Percentiles rank a stretch among this genome's conserved stretches.
Conservation (phyloP, 495 filamentous ascomycete genomes). For the Talaromyces ruber region DNA sequence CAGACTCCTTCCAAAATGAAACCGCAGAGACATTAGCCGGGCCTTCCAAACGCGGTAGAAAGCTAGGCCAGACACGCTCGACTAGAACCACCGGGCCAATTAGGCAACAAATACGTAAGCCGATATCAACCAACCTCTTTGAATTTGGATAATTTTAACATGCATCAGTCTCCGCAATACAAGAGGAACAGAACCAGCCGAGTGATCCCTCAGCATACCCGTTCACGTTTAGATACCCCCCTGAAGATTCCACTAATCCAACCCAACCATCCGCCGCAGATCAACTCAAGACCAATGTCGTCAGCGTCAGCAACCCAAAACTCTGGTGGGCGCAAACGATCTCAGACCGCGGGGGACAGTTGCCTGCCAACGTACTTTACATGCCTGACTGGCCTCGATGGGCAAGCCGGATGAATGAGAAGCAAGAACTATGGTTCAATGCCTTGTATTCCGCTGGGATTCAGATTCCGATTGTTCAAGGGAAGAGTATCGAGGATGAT, state of each 20-base stretch:
- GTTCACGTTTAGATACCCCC: not conserved
- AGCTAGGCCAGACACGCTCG: not conserved
- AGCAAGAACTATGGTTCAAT: not conserved
- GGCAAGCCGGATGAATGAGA: not conserved
- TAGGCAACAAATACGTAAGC: not conserved
- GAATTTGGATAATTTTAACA: not conserved
- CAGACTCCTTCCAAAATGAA: not conserved
- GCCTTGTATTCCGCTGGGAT: not conserved
- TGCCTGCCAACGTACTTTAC: not conserved
- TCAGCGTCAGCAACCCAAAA: not conserved
- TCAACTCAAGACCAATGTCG: not conserved
- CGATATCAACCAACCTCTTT: not conserved
- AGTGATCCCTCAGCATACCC: not conserved
- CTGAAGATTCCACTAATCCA: not conserved
- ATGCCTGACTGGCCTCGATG: not conserved
- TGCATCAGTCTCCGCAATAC: not conserved
- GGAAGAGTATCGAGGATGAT: not conserved
- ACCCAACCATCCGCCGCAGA: not conserved
- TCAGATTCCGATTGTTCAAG: not conserved
- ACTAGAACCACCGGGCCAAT: not conserved
- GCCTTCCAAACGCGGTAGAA: not conserved
- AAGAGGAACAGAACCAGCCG: not conserved
- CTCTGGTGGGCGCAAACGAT: not conserved
- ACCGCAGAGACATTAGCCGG: not conserved
- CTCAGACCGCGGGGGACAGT: not conserved